Evolutionary conservation across 1,284 basidiomycete species (phyloP).

Genomic region (Paramarasmius palmivorus): DNA sequence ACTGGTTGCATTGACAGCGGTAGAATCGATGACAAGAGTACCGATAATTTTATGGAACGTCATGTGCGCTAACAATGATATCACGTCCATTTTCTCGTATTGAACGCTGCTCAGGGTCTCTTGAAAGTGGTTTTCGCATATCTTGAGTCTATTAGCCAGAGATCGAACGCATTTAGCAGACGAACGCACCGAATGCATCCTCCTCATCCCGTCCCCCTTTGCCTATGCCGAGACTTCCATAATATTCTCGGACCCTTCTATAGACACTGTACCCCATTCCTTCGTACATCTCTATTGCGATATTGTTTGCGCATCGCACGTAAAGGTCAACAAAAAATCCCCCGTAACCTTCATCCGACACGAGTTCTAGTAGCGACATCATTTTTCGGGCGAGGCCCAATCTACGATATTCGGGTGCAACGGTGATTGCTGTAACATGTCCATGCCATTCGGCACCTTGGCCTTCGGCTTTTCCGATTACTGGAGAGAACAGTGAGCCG

Average conservation of each 20-base stretch:
- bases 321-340: conserved; percentile 91
- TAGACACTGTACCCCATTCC: conserved; percentile 86
- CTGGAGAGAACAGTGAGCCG: conserved; percentile 37
- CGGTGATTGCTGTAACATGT: conserved; percentile 89
- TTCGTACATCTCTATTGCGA: conserved; percentile 87
- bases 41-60: conserved; percentile 51
- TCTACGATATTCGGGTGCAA: conserved; percentile 89
- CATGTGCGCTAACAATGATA: conserved; percentile 69
- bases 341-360: conserved; percentile 75
- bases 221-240: conserved; percentile 71
- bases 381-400: conserved; percentile 81
- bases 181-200: conserved; percentile 82
- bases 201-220: conserved; percentile 78
- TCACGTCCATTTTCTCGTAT: conserved; percentile 72
- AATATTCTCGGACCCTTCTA: conserved; percentile 83
- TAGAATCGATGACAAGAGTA: too few species aligned
- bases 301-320: conserved; percentile 78
- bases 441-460: conserved; percentile 76
- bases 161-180: neutral
- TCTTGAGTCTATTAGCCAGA: conserved; percentile 46
- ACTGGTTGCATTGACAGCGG: too few species aligned
- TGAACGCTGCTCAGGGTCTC: conserved; percentile 63
- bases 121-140: conserved; percentile 83
- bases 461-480: conserved; percentile 88
- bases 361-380: conserved; percentile 80